Evolutionary conservation across 2,329 filamentous ascomycete genomes (phyloP).

Genomic region (Hypomyces perniciosus): DNA sequence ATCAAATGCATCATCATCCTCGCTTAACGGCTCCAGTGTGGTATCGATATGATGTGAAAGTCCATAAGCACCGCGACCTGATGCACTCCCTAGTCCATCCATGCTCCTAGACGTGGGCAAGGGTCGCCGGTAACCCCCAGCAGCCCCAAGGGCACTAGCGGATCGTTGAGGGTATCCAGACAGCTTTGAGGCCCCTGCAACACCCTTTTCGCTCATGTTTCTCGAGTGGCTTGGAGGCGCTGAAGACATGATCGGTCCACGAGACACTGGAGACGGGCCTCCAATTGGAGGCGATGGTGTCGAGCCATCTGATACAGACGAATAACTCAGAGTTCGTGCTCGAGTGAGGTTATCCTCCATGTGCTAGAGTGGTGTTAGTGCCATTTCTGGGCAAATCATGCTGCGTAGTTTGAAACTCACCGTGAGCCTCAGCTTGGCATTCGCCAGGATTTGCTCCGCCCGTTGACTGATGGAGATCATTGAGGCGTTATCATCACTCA

Average conservation of each 20-base stretch:
- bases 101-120: slow-evolving; percentile 38
- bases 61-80: slow-evolving; percentile 9
- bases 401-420: slow-evolving; percentile 44
- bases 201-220: slow-evolving; percentile 28
- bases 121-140: slow-evolving; percentile 52
- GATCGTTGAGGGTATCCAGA: slow-evolving; percentile 46
- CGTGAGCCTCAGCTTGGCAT: slow-evolving; percentile 82
- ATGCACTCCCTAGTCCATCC: slow-evolving; percentile 32
- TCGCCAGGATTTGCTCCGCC: slow-evolving; percentile 85
- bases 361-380: slow-evolving; percentile 46
- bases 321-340: slow-evolving; percentile 58
- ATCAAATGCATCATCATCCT: slow-evolving; percentile 35
- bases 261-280: slow-evolving; percentile 21
- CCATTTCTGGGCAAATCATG: not conserved
- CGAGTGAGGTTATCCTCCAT: slow-evolving; percentile 90
- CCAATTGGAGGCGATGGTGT: slow-evolving; percentile 46
- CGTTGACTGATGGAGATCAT: slow-evolving; percentile 72
- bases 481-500: slow-evolving; percentile 55
- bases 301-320: slow-evolving; percentile 41
- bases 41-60: slow-evolving; percentile 35
- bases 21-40: slow-evolving; percentile 47
- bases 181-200: slow-evolving; percentile 23
- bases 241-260: slow-evolving; percentile 16
- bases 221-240: slow-evolving; percentile 21
- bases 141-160: slow-evolving; percentile 56